phyloP scores from a whole-genome alignment of 352 stramenopile species.

The Blastocystis sp. region DNA sequence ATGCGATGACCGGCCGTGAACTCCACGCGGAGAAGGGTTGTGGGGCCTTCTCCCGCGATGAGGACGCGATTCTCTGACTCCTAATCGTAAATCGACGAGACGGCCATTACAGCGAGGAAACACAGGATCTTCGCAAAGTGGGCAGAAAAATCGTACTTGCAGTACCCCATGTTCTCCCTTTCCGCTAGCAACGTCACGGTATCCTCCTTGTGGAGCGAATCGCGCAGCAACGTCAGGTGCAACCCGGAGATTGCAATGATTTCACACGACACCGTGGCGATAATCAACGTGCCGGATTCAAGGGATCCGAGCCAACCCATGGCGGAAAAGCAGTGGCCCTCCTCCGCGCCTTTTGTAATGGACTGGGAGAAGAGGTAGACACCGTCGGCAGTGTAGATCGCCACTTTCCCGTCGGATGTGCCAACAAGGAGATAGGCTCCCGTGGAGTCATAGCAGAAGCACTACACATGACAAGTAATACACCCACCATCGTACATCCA shows the following conservation, averaged over 20 bases:
- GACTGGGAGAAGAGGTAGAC: slow-evolving; percentile 27
- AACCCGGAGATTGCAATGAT: background rate
- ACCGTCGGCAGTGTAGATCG: background rate
- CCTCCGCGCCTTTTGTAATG: background rate
- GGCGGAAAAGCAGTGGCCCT: slow-evolving; percentile 5
- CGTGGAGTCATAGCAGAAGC: slow-evolving; percentile 22
- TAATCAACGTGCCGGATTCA: background rate
- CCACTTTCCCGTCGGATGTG: background rate
- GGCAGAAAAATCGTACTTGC: background rate
- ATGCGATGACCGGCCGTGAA: too few species aligned
- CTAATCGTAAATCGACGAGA: too few species aligned
- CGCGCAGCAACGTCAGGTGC: background rate
- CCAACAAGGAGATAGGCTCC: slow-evolving; percentile 18
- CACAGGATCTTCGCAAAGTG: too few species aligned
- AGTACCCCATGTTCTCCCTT: background rate
- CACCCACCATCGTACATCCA: background rate
- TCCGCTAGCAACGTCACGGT: background rate
- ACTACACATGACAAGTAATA: background rate
- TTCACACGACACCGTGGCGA: background rate
- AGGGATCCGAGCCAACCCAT: background rate
- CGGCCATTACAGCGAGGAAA: too few species aligned
- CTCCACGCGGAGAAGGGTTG: too few species aligned
- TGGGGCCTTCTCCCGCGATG: too few species aligned
- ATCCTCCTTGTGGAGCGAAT: background rate
- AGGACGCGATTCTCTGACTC: too few species aligned